Conservation (phyloP, 257 asterid species). For the Solanum chmielewskii region DNA sequence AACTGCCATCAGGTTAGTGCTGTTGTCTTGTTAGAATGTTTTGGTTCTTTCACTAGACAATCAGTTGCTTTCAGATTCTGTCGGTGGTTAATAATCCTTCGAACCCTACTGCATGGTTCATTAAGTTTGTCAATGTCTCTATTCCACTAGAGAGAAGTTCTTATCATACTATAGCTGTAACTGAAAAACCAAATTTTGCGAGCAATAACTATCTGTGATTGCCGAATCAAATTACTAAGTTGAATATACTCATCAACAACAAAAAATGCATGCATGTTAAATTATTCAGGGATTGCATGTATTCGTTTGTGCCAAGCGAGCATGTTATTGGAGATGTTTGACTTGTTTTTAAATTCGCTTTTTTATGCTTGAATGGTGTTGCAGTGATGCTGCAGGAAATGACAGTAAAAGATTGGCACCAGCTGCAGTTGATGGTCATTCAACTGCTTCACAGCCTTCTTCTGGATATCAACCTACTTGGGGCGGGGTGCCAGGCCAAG, state of each 20-base stretch:
- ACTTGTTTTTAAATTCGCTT: not conserved
- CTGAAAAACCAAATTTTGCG: not conserved
- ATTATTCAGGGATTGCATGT: not conserved
- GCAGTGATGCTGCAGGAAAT: conserved; percentile 36
- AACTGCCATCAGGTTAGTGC: conserved; percentile 32
- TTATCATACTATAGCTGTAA: not conserved
- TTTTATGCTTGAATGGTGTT: conserved; percentile 2
- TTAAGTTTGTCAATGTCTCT: not conserved
- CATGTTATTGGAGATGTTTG: not conserved
- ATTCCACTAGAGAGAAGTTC: not conserved
- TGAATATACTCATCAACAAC: not conserved
- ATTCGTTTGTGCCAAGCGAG: not conserved
- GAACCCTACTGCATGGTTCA: not conserved
- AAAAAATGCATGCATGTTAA: not conserved
- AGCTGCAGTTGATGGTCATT: conserved; percentile 24
- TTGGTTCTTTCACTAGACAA: not conserved
- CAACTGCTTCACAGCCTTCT: conserved; percentile 36
- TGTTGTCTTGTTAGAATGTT: not conserved
- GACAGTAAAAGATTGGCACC: conserved; percentile 32
- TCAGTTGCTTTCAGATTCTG: not conserved
- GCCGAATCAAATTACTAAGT: not conserved
- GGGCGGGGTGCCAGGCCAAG: conserved; percentile 66
- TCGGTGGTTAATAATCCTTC: not conserved
- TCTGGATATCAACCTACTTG: conserved; percentile 57
- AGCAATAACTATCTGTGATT: not conserved